These are phyloP conservation scores for Pythium phragmitis DNA, from an alignment of 352 stramenopile genomes.

Conservation along the genomic window DNA sequence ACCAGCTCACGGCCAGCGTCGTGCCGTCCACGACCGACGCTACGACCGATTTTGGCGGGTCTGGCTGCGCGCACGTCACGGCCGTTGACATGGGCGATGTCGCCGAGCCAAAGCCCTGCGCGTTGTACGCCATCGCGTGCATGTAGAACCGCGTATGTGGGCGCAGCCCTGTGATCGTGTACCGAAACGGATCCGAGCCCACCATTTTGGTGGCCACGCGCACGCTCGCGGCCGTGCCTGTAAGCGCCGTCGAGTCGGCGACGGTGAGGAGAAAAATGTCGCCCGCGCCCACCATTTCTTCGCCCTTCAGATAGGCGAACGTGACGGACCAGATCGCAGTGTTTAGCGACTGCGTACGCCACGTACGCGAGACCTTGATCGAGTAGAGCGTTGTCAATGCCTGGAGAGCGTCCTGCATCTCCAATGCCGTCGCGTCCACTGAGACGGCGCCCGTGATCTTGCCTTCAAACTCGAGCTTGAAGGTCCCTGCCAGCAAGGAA, in stretches of 20 bases:
- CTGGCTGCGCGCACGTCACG: slow-evolving; percentile 52
- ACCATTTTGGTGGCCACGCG: slow-evolving; percentile 80
- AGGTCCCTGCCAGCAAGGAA: slow-evolving; percentile 66
- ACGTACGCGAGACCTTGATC: slow-evolving; percentile 65
- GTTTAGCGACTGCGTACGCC: slow-evolving; percentile 41
- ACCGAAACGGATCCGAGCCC: slow-evolving; percentile 90
- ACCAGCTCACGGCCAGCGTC: slow-evolving; percentile 54
- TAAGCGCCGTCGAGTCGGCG: slow-evolving; percentile 44
- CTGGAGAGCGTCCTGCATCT: slow-evolving; percentile 84
- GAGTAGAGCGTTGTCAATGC: slow-evolving; percentile 84
- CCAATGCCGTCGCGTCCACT: slow-evolving; percentile 69
- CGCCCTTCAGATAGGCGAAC: slow-evolving; percentile 91
- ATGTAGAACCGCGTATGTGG: slow-evolving; percentile 67
- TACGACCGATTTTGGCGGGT: slow-evolving; percentile 40
- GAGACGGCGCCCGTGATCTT: slow-evolving; percentile 72
- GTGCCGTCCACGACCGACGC: slow-evolving; percentile 57
- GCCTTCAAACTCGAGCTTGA: slow-evolving; percentile 90
- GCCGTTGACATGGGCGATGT: slow-evolving; percentile 62
- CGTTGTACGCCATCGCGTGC: slow-evolving; percentile 84
- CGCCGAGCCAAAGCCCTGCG: slow-evolving; percentile 49
- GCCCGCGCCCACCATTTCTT: slow-evolving; percentile 90
- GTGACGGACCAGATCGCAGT: slow-evolving; percentile 91
- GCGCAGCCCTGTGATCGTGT: slow-evolving; percentile 54
- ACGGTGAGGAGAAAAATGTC: slow-evolving; percentile 87
- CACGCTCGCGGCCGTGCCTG: slow-evolving; percentile 60